Conservation (phyloP, 768 basidiomycete species). For the Cyathus striatus region DNA sequence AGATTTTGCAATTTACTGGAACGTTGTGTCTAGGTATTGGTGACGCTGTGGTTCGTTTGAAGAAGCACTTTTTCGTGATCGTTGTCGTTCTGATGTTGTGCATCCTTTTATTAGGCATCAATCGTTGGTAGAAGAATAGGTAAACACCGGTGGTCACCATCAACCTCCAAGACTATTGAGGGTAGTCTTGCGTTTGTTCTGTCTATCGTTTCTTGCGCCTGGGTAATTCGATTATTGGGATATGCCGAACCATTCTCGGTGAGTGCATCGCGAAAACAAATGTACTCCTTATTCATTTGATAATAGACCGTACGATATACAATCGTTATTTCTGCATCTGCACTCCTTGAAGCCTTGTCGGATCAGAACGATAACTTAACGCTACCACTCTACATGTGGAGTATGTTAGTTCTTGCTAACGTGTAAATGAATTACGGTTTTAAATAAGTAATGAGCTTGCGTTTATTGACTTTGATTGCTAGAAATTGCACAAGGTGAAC, state of each 20-base stretch:
- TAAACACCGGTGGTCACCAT: constrained; percentile 76
- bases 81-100: background rate
- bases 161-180: constrained; percentile 85
- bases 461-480: too few relatives aligned
- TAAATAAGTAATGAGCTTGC: constrained; percentile 1
- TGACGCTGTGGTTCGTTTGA: constrained; percentile 92
- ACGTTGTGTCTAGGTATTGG: constrained; percentile 88
- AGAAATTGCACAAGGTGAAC: too few relatives aligned
- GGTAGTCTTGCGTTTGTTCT: constrained; percentile 79
- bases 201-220: constrained; percentile 67
- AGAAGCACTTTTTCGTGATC: constrained; percentile 21
- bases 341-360: constrained; percentile 83
- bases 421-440: constrained; percentile 17
- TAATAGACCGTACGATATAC: constrained; percentile 63
- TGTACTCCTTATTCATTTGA: too few relatives aligned
- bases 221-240: constrained; percentile 66
- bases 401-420: constrained; percentile 62
- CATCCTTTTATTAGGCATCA: constrained; percentile 57
- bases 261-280: constrained; percentile 29
- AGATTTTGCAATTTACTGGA: constrained; percentile 67
- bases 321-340: constrained; percentile 55
- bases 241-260: constrained; percentile 76
- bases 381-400: constrained; percentile 95
- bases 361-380: constrained; percentile 98
- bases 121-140: constrained; percentile 87